Evolutionary conservation across 1,284 basidiomycete species (phyloP).

Genomic region (Trametes hirsuta): DNA sequence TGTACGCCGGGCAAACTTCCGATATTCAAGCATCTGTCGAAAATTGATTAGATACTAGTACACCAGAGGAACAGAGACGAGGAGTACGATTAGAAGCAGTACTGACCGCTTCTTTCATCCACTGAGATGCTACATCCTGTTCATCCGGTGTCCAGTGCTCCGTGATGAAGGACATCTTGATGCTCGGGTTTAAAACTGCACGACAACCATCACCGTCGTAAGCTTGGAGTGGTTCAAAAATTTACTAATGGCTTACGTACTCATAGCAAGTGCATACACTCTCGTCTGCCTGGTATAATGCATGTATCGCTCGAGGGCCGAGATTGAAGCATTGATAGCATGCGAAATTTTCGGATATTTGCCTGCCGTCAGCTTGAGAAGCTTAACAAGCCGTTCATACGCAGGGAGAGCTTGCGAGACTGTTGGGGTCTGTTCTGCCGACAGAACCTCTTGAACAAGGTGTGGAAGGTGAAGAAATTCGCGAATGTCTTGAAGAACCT

Average conservation of each 20-base stretch:
- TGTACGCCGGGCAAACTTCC: neutral
- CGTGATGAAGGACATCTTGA: neutral
- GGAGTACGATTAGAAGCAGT: too few species aligned
- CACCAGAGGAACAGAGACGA: neutral
- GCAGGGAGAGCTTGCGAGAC: conserved; percentile 23
- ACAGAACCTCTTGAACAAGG: conserved; percentile 31
- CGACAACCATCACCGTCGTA: neutral
- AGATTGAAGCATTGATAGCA: conserved; percentile 17
- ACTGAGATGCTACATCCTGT: neutral
- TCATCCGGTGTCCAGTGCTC: neutral
- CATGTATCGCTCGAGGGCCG: conserved; percentile 40
- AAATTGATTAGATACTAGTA: neutral
- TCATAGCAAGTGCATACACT: conserved; percentile 41
- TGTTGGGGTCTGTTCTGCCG: conserved; percentile 33
- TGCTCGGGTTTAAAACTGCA: neutral
- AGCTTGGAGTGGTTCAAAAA: neutral
- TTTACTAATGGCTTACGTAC: conserved; percentile 24
- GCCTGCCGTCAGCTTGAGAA: neutral
- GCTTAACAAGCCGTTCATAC: conserved; percentile 11
- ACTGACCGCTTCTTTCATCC: neutral
- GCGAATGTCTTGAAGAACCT: conserved; percentile 16
- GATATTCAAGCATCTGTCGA: neutral
- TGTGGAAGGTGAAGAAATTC: conserved; percentile 26
- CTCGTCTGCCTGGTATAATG: conserved; percentile 26
- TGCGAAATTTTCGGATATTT: conserved; percentile 19